Evolutionary conservation across 2,329 filamentous ascomycete genomes (phyloP), one percentile per base, ranked within the genome.

Genomic region (Graphium sp.): DNA sequence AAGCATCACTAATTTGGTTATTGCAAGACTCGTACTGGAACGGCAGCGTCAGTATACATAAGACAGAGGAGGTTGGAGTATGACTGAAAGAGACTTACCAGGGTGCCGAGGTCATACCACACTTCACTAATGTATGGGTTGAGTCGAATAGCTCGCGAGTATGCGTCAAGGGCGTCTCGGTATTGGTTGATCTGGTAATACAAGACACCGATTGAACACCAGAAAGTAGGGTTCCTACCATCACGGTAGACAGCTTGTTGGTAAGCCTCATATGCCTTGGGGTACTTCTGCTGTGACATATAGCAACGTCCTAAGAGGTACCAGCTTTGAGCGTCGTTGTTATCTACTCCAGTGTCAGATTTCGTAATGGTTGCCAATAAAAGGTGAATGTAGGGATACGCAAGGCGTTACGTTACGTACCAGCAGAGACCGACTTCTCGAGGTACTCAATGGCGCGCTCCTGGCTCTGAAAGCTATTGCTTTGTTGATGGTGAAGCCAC

Each of bases 141-240:
- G 42, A 98, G 57, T 32, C 89, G 78, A 43, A 95, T 98, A 26
- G 89, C 89, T 35, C 89, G 80, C 35, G 85, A 94, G 55, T 95
- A 98, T 22, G 89, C 89, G 58, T 98, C 89, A 30, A 98, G 68
- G 4, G 89, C 89, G 60, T 98, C 89, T 34, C 89, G 76, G 56
- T 98, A 98, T 58, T 98, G 89, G 55, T 95, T 98, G 60, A 98
- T 98, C 56, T 95, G 89, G 57, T 95, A 98, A 53, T 98, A 98
- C 34, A 98, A 66, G 11, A 98, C 89, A 49, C 89, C 89, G 47
- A 98, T 98, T 7, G 87, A 95, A 60, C 89, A 95, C 89, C 89
- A 98, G 60, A 95, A 98, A 2, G 89, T 95, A 12, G 89, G 89
- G 49, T 95, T 95, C 41, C 89, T 78, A 19, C 89, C 89, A 49